These are phyloP conservation scores for Xerocomus nothofagi DNA, from an alignment of 1,284 basidiomycete genomes.

Conservation along the genomic window DNA sequence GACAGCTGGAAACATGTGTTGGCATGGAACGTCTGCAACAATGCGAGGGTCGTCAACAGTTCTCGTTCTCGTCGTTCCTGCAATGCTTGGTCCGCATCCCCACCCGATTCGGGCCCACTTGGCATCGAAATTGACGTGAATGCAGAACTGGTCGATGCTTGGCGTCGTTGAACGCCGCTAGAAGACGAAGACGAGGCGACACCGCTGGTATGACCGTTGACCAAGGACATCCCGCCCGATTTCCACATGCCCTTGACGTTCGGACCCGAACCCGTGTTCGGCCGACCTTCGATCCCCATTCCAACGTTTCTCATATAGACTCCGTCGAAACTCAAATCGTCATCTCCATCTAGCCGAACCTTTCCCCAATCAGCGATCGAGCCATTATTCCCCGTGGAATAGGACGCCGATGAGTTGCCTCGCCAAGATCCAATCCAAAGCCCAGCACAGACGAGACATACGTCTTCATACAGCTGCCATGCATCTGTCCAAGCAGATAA, in stretches of 20 bases:
- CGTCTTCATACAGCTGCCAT: slow-evolving; percentile 79
- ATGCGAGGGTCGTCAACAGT: slow-evolving; percentile 59
- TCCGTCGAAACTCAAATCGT: slow-evolving; percentile 46
- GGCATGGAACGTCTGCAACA: slow-evolving; percentile 72
- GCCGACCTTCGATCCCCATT: slow-evolving; percentile 68
- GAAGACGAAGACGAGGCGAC: slow-evolving; percentile 31
- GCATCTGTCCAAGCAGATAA: slow-evolving; percentile 64
- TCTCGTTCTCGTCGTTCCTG: slow-evolving; percentile 43
- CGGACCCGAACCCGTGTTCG: slow-evolving; percentile 27
- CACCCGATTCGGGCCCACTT: slow-evolving; percentile 8
- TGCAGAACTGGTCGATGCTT: slow-evolving; percentile 32
- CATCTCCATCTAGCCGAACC: slow-evolving; percentile 61
- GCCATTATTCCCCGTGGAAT: slow-evolving; percentile 46
- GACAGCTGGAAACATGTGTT: slow-evolving; percentile 68
- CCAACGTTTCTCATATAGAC: slow-evolving; percentile 57
- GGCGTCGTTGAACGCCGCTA: slow-evolving; percentile 30
- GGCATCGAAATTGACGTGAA: slow-evolving; percentile 22
- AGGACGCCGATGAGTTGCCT: slow-evolving; percentile 45
- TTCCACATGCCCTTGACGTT: slow-evolving; percentile 40
- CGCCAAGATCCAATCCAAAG: slow-evolving; percentile 73
- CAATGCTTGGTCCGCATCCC: slow-evolving; percentile 16
- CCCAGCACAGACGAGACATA: slow-evolving; percentile 74
- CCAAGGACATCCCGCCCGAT: slow-evolving; percentile 43
- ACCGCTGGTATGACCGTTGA: slow-evolving; percentile 33
- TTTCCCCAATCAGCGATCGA: slow-evolving; percentile 50